These are phyloP conservation scores for Prototheca wickerhamii DNA, from an alignment of 163 green algal genomes.

Conservation along the genomic window DNA sequence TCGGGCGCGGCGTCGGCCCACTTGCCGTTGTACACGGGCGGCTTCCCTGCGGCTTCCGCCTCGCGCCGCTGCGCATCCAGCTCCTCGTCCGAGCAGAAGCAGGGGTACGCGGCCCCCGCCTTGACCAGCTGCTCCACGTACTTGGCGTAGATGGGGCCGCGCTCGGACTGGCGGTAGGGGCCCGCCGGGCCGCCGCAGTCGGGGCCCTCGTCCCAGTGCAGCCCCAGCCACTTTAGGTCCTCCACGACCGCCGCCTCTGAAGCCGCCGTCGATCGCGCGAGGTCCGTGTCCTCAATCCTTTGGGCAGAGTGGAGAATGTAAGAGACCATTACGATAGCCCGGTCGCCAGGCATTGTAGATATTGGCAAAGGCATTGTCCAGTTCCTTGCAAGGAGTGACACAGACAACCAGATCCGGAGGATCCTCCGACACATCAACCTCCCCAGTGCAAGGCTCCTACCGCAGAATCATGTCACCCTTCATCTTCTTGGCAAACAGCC, in stretches of 20 bases:
- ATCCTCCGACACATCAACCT: background rate
- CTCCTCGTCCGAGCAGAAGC: slow-evolving; percentile 99
- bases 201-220: slow-evolving; percentile 94
- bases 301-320: background rate
- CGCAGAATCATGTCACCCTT: slow-evolving; percentile 90
- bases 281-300: slow-evolving; percentile 95
- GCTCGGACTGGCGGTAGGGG: slow-evolving; percentile 94
- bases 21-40: slow-evolving; percentile 88
- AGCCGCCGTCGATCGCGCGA: slow-evolving; percentile 80
- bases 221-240: slow-evolving; percentile 93
- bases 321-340: background rate
- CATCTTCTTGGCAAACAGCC: slow-evolving; percentile 80
- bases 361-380: background rate
- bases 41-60: slow-evolving; percentile 83
- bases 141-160: slow-evolving; percentile 84
- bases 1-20: slow-evolving; percentile 78
- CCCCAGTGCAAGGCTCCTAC: slow-evolving; percentile 19
- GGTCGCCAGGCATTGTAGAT: background rate
- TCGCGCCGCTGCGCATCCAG: slow-evolving; percentile 81
- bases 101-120: slow-evolving; percentile 80
- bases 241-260: slow-evolving; percentile 81
- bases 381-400: background rate
- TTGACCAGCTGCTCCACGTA: slow-evolving; percentile 72
- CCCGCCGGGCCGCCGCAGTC: slow-evolving; percentile 72
- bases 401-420: background rate